phyloP scores from a whole-genome alignment of 2,329 filamentous ascomycete species.

The Beauveria medogensis region DNA sequence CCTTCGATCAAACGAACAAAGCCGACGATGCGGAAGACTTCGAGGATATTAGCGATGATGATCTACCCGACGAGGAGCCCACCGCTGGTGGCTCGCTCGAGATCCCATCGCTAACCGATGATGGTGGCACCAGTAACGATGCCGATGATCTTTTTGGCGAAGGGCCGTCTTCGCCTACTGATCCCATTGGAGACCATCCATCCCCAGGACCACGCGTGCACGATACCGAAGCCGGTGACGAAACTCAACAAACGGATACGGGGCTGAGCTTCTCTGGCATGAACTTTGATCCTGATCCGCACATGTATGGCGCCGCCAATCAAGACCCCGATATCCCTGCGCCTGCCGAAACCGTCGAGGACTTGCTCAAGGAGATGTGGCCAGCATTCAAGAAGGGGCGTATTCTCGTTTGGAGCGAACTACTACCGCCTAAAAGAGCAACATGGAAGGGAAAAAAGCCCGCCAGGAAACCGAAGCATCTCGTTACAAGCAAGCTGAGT shows the following conservation, averaged over 20 bases:
- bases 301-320: constrained; percentile 37
- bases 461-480: constrained; percentile 67
- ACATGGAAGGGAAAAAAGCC: constrained; percentile 73
- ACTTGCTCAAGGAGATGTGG: constrained; percentile 71
- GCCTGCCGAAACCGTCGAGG: constrained; percentile 63
- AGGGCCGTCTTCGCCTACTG: constrained; percentile 41
- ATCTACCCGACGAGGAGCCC: constrained; percentile 69
- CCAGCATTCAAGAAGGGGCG: constrained; percentile 71
- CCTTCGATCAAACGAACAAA: constrained; percentile 64
- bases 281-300: constrained; percentile 41
- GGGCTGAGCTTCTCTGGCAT: constrained; percentile 31
- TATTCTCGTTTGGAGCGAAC: constrained; percentile 69
- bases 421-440: constrained; percentile 75
- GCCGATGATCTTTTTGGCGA: constrained; percentile 65
- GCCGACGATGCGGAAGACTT: constrained; percentile 88
- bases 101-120: constrained; percentile 48
- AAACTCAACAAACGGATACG: constrained; percentile 24
- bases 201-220: constrained; percentile 37
- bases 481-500: constrained; percentile 80
- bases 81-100: constrained; percentile 35
- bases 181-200: constrained; percentile 31
- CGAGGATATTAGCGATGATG: constrained; percentile 86
- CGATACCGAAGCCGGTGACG: constrained; percentile 30
- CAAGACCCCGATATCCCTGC: constrained; percentile 58
- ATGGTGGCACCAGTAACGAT: constrained; percentile 52